These are phyloP conservation scores for Neurospora terricola DNA, from an alignment of 495 filamentous ascomycete species.

Conservation along the genomic window DNA sequence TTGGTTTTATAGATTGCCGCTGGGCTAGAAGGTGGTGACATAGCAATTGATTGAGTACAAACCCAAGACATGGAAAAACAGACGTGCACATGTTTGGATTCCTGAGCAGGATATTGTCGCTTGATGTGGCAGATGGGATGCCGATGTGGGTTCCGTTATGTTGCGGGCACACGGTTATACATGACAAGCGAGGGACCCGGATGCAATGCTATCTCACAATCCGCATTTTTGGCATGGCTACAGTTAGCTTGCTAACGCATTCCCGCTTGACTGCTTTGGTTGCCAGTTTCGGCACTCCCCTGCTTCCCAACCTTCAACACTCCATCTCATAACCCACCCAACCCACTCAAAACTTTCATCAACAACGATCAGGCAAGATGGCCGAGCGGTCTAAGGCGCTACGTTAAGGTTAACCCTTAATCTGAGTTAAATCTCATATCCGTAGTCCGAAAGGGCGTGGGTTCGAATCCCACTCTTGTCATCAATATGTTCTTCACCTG, in stretches of 20 bases:
- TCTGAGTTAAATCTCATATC: background rate
- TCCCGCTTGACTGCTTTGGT: too few species aligned
- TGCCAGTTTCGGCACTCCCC: background rate
- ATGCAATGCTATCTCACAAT: background rate
- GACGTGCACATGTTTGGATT: background rate
- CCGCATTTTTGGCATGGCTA: too few species aligned
- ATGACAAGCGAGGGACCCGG: background rate
- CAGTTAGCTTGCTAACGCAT: too few species aligned
- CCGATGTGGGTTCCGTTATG: background rate
- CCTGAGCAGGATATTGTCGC: background rate
- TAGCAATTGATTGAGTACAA: background rate
- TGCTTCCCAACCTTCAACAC: background rate
- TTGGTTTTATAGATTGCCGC: background rate
- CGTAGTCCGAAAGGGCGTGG: conserved; percentile 4
- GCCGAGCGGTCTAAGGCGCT: conserved; percentile 19
- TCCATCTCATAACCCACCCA: background rate
- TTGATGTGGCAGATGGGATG: background rate
- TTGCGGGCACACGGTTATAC: background rate
- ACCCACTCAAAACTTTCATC: background rate
- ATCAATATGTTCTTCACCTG: background rate
- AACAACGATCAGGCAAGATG: conserved; percentile 10
- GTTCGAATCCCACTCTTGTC: conserved; percentile 11
- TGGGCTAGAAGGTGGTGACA: background rate
- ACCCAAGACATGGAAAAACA: background rate
- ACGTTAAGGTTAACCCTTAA: conserved; percentile 18